A percentile compares a stretch with the other conserved stretches of the same genome.
These are phyloP conservation scores for Wickerhamiella siamensis DNA, from an alignment of 805 yeast species.

Conservation along the genomic window DNA sequence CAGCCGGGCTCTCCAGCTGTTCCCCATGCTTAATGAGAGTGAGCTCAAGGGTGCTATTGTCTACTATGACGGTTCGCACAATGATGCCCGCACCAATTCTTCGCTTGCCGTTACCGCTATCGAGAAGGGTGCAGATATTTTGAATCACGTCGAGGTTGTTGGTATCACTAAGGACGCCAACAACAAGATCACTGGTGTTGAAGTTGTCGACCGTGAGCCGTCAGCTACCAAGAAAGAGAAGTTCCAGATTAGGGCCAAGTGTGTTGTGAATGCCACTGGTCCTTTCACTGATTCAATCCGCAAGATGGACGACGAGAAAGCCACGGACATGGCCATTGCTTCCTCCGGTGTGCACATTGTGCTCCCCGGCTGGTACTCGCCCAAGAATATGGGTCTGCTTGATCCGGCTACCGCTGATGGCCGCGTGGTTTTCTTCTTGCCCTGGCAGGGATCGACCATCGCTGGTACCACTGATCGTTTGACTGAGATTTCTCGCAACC, in stretches of 20 bases:
- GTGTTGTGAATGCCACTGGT: slow-evolving; percentile 86
- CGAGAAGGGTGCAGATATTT: slow-evolving; percentile 74
- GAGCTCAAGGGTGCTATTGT: slow-evolving; percentile 80
- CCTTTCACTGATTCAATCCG: slow-evolving; percentile 76
- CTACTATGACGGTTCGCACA: slow-evolving; percentile 90
- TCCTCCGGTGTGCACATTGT: slow-evolving; percentile 88
- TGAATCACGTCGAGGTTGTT: slow-evolving; percentile 73
- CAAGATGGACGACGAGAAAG: slow-evolving; percentile 58
- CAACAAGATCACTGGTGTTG: slow-evolving; percentile 56
- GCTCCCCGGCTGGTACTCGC: slow-evolving; percentile 84
- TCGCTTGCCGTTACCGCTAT: slow-evolving; percentile 76
- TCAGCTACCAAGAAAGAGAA: slow-evolving; percentile 44
- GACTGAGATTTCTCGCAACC: slow-evolving; percentile 30
- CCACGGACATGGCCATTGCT: slow-evolving; percentile 75
- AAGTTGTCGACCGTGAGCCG: slow-evolving; percentile 41
- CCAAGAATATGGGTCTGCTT: slow-evolving; percentile 70
- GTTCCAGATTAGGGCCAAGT: slow-evolving; percentile 49
- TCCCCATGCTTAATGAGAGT: slow-evolving; percentile 72
- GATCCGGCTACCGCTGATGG: slow-evolving; percentile 92
- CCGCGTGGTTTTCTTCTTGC: slow-evolving; percentile 90
- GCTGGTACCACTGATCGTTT: slow-evolving; percentile 97
- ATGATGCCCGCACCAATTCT: slow-evolving; percentile 82
- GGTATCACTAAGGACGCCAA: slow-evolving; percentile 52
- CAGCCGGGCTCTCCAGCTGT: slow-evolving; percentile 50
- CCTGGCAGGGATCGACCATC: slow-evolving; percentile 94